Conservation (phyloP, 768 basidiomycete species). For the Suillus cothurnatus region DNA sequence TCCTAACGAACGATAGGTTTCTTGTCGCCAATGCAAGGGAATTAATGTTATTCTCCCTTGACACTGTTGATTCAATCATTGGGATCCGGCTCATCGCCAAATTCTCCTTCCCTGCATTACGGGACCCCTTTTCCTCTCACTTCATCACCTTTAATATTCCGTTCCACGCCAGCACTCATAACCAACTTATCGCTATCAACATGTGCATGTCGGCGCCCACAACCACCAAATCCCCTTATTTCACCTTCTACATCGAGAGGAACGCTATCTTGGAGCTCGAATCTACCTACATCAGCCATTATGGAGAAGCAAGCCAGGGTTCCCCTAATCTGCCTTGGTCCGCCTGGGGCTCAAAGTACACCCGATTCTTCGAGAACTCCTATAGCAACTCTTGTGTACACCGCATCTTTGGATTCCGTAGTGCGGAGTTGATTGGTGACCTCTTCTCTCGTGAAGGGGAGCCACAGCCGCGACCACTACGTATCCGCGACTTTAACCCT, state of each 20-base stretch:
- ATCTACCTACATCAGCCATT: not conserved
- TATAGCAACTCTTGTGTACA: too few species aligned
- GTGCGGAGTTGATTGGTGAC: not conserved
- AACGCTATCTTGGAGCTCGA: not conserved
- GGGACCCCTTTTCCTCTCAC: not conserved
- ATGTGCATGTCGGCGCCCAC: not conserved
- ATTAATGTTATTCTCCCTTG: not conserved
- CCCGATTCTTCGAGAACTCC: not conserved
- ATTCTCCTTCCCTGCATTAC: not conserved
- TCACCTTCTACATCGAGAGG: not conserved
- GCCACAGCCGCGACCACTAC: not conserved
- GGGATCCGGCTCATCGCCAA: not conserved
- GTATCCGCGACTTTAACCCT: constrained; percentile 1
- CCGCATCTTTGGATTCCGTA: not conserved
- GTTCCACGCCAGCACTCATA: not conserved
- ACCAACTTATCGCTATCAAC: not conserved
- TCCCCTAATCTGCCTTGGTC: not conserved
- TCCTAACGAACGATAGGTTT: not conserved
- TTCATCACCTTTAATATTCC: not conserved
- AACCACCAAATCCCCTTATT: not conserved
- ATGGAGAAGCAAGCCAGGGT: not conserved
- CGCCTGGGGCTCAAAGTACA: not conserved
- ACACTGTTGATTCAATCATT: not conserved
- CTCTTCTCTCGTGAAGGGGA: not conserved
- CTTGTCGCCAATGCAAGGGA: not conserved